Conservation (phyloP, 345 rosid genomes). For the Stellera chamaejasme region DNA sequence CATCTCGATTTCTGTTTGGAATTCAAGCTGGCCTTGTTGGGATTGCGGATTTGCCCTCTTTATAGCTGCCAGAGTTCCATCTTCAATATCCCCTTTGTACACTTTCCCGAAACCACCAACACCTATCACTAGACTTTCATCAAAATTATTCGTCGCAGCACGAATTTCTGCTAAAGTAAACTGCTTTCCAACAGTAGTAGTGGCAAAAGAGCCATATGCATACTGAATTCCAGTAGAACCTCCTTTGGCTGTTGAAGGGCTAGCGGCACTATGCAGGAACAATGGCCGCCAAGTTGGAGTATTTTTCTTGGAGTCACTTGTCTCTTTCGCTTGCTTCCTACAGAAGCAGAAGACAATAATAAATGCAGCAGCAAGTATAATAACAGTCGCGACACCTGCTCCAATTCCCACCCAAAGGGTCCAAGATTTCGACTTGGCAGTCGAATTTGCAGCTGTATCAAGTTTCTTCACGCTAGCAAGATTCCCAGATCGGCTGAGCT, state of each 20-base stretch:
- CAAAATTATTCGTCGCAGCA: constrained; percentile 70
- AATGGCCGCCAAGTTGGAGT: constrained; percentile 57
- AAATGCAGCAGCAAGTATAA: constrained; percentile 24
- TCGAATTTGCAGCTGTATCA: constrained; percentile 27
- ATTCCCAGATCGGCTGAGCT: constrained; percentile 63
- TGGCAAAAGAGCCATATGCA: constrained; percentile 25
- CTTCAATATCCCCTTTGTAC: constrained; percentile 71
- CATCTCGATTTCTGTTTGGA: constrained; percentile 89
- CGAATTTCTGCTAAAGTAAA: constrained; percentile 71
- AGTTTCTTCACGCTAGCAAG: constrained; percentile 54
- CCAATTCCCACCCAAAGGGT: constrained; percentile 50
- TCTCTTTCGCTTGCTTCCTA: constrained; percentile 30
- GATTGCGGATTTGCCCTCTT: constrained; percentile 89
- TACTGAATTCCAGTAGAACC: constrained; percentile 21
- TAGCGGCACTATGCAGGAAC: constrained; percentile 44
- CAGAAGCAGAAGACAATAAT: constrained; percentile 27
- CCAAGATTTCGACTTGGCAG: constrained; percentile 24
- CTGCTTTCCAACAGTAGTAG: constrained; percentile 44
- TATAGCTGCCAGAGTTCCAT: constrained; percentile 66
- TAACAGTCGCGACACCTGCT: constrained; percentile 40
- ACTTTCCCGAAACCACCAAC: constrained; percentile 91
- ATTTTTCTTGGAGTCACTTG: constrained; percentile 31
- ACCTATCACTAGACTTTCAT: constrained; percentile 71
- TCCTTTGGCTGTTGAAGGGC: constrained; percentile 50
- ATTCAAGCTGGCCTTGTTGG: constrained; percentile 80